phyloP scores from a whole-genome alignment of 257 asterid genomes.

The Cordia subcordata region DNA sequence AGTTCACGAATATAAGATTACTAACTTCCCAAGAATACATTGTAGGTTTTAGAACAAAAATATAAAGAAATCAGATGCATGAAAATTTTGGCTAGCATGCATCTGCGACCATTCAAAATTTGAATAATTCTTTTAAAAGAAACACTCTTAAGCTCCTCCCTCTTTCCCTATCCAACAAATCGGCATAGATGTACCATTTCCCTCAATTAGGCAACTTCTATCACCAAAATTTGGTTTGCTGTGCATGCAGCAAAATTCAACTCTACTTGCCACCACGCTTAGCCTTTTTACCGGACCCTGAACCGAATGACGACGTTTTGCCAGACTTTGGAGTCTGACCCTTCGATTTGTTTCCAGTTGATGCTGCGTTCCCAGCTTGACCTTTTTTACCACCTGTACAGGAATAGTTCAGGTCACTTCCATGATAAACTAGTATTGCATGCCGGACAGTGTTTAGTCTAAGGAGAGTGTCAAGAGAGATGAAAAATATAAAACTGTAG shows the following conservation, averaged over 20 bases:
- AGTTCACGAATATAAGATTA: too few species aligned
- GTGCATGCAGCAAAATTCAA: too few species aligned
- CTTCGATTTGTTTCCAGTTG: slow-evolving; percentile 5
- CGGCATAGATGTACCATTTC: background rate
- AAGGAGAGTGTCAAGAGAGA: background rate
- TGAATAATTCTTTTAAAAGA: too few species aligned
- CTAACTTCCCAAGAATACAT: too few species aligned
- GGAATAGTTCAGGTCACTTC: background rate
- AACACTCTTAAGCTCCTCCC: background rate
- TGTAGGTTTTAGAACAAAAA: too few species aligned
- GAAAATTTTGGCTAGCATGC: background rate
- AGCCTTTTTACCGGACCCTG: slow-evolving; percentile 17
- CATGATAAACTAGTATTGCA: background rate
- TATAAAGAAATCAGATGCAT: too few species aligned
- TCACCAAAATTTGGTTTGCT: background rate
- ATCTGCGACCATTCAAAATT: background rate
- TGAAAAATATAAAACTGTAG: background rate
- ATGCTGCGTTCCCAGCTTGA: background rate
- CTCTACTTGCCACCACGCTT: slow-evolving; percentile 28
- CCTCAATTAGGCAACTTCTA: background rate
- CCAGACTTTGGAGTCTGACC: background rate
- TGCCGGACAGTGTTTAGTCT: background rate
- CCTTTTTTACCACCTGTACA: background rate
- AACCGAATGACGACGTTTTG: slow-evolving; percentile 18
- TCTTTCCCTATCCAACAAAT: background rate